Conservation (phyloP, 2,329 filamentous ascomycete species). For the Xylariaceae sp. region DNA sequence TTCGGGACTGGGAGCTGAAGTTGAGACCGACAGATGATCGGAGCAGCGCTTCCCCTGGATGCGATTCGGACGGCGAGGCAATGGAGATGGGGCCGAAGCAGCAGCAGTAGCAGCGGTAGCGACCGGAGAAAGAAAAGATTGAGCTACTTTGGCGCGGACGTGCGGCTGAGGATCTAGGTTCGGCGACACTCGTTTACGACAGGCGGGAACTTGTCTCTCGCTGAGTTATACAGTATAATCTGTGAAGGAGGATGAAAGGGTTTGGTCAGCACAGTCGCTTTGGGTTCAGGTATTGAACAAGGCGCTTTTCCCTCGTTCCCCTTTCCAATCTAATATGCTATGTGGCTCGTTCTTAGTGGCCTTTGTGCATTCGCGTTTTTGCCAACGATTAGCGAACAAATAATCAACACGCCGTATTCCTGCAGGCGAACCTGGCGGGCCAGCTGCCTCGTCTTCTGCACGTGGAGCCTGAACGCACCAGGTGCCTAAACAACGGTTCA, state of each 20-base stretch:
- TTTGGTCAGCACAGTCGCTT: too few relatives aligned
- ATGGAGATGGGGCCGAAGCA: slow-evolving; percentile 25
- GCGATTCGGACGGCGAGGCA: slow-evolving; percentile 20
- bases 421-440: too few relatives aligned
- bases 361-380: slow-evolving; percentile 1
- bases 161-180: slow-evolving; percentile 36
- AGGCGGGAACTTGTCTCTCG: slow-evolving; percentile 46
- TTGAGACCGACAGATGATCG: too few relatives aligned
- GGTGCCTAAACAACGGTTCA: too few relatives aligned
- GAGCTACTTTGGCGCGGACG: slow-evolving; percentile 36
- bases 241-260: too few relatives aligned
- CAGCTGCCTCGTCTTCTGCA: slow-evolving; percentile 1
- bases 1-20: slow-evolving; percentile 3
- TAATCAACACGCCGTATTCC: slow-evolving; percentile 12
- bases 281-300: too few relatives aligned
- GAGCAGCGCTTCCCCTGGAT: slow-evolving; percentile 5
- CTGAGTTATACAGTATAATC: slow-evolving; percentile 40
- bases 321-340: slow-evolving; percentile 19
- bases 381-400: too few relatives aligned
- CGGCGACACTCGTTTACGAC: slow-evolving; percentile 39
- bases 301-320: too few relatives aligned
- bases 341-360: slow-evolving; percentile 9
- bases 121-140: slow-evolving; percentile 29
- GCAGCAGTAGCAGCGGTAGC: slow-evolving; percentile 23
- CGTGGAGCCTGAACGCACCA: too few relatives aligned